Conservation (phyloP, 2,329 filamentous ascomycete genomes). For the Didymella keratinophila region DNA sequence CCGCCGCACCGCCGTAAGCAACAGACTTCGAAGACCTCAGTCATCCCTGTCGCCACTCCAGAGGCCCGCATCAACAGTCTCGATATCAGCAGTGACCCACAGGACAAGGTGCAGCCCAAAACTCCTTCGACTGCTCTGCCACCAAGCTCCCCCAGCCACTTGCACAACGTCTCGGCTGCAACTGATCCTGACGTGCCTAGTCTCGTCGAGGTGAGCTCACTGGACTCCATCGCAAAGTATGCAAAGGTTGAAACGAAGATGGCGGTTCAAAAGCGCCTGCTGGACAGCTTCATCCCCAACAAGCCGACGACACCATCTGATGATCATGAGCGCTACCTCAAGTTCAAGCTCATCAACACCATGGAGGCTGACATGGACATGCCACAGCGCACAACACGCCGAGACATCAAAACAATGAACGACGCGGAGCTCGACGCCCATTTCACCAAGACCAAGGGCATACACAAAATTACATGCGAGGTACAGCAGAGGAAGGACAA, state of each 20-base stretch:
- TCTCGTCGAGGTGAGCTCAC: not conserved
- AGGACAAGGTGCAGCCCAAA: not conserved
- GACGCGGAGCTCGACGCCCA: slow-evolving; percentile 13
- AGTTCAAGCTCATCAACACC: slow-evolving; percentile 8
- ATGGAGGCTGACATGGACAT: slow-evolving; percentile 28
- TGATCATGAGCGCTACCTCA: slow-evolving; percentile 3
- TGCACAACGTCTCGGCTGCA: not conserved
- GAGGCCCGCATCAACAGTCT: not conserved
- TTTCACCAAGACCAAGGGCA: slow-evolving; percentile 3
- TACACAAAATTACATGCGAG: slow-evolving; percentile 19
- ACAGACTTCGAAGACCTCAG: not conserved
- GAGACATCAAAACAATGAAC: slow-evolving; percentile 16
- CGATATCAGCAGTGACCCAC: not conserved
- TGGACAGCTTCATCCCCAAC: slow-evolving; percentile 3
- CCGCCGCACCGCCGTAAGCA: slow-evolving; percentile 6
- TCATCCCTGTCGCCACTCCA: not conserved
- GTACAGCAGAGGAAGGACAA: not conserved
- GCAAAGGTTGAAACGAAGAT: slow-evolving; percentile 8
- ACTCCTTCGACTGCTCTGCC: not conserved
- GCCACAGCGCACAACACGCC: slow-evolving; percentile 12
- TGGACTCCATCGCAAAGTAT: not conserved
- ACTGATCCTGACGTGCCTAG: too few relatives aligned
- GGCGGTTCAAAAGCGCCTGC: not conserved
- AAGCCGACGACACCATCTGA: not conserved
- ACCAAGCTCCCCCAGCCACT: not conserved